Conservation (phyloP, 2,329 filamentous ascomycete genomes). For the Cercospora berteroae region DNA sequence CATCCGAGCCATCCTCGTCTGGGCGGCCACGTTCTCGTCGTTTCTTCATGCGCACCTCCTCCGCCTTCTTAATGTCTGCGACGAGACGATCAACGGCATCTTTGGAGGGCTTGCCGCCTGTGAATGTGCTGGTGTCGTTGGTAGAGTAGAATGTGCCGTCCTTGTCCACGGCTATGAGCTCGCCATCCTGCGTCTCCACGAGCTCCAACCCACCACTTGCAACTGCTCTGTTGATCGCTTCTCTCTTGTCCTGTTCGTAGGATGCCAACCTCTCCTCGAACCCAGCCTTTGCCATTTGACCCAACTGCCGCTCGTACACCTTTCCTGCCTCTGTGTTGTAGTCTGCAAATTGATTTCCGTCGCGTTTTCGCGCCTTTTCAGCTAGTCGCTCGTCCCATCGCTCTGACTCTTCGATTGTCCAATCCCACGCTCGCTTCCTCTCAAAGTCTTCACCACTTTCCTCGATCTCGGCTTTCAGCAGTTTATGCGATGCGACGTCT, state of each 20-base stretch:
- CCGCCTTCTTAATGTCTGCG: conserved; percentile 79
- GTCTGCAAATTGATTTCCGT: conserved; percentile 87
- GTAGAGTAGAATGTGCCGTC: conserved; percentile 89
- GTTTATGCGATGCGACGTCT: conserved; percentile 84
- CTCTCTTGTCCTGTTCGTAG: conserved; percentile 86
- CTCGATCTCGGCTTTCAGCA: conserved; percentile 87
- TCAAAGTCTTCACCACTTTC: conserved; percentile 89
- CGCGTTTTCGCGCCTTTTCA: conserved; percentile 77
- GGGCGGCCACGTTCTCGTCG: conserved; percentile 72
- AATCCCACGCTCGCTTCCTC: conserved; percentile 97
- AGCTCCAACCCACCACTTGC: conserved; percentile 83
- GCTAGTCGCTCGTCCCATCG: conserved; percentile 87
- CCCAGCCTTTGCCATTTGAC: conserved; percentile 60
- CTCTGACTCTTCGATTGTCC: conserved; percentile 93
- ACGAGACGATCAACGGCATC: conserved; percentile 86
- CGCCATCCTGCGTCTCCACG: conserved; percentile 90
- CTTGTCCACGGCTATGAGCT: conserved; percentile 89
- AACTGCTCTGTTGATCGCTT: conserved; percentile 79
- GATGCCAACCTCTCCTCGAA: conserved; percentile 56
- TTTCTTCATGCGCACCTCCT: conserved; percentile 83
- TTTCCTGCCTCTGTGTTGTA: conserved; percentile 85
- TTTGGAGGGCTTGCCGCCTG: conserved; percentile 81
- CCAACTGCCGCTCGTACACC: conserved; percentile 87
- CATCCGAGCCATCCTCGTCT: conserved; percentile 78
- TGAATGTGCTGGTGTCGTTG: conserved; percentile 72